These are phyloP conservation scores for Exophiala phaeomuriformis DNA, from an alignment of 2,329 filamentous ascomycete species.

Conservation along the genomic window DNA sequence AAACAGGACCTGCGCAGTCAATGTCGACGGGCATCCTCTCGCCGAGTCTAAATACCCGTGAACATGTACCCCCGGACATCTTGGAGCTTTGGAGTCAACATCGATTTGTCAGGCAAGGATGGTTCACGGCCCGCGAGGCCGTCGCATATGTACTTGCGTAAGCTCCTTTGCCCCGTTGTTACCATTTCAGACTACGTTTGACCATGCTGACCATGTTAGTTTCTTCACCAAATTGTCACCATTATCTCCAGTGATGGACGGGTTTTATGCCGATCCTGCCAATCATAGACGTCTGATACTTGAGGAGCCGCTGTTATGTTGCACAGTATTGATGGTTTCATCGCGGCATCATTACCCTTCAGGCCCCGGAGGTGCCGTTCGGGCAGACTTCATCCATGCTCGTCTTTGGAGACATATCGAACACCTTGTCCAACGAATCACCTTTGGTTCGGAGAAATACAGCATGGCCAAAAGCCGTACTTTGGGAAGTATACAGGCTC, in stretches of 20 bases:
- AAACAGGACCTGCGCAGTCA: neutral
- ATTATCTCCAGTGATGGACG: slow-evolving; percentile 45
- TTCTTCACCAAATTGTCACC: slow-evolving; percentile 47
- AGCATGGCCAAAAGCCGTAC: slow-evolving; percentile 45
- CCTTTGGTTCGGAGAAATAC: slow-evolving; percentile 48
- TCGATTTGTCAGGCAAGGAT: slow-evolving; percentile 48
- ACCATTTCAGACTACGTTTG: too few relatives aligned
- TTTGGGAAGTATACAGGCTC: slow-evolving; percentile 48
- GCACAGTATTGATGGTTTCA: slow-evolving; percentile 49
- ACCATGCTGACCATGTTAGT: slow-evolving; percentile 18
- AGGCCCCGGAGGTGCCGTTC: slow-evolving; percentile 40
- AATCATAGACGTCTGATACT: slow-evolving; percentile 45
- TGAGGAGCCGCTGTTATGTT: slow-evolving; percentile 47
- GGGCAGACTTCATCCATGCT: slow-evolving; percentile 49
- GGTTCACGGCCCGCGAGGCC: slow-evolving; percentile 49
- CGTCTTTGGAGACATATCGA: slow-evolving; percentile 50
- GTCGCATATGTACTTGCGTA: slow-evolving; percentile 47
- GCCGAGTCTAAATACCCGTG: neutral
- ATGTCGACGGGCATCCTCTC: neutral
- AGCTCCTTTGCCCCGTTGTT: neutral
- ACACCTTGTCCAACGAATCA: slow-evolving; percentile 47
- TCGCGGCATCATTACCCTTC: slow-evolving; percentile 45
- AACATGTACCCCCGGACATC: neutral
- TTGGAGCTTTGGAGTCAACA: neutral
- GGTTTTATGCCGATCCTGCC: slow-evolving; percentile 45